phyloP scores from a whole-genome alignment of 176 grass and related monocot species.

The Paspalum vaginatum region DNA sequence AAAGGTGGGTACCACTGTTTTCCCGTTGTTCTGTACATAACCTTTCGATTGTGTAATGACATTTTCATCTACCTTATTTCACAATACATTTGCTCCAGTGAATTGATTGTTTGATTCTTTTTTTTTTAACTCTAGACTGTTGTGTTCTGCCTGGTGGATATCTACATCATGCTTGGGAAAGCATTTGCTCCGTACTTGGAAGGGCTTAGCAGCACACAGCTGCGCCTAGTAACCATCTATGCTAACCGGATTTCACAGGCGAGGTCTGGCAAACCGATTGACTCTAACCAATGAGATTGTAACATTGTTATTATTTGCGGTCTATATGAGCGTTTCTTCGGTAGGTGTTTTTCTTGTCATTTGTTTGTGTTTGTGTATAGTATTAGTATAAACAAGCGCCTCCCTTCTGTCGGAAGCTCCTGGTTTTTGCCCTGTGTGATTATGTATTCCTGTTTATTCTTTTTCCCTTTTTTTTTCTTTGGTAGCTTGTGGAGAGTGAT shows the following conservation, averaged over 20 bases:
- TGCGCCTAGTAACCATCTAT: conserved; percentile 89
- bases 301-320: conserved; percentile 45
- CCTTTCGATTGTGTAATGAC: not conserved
- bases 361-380: conserved; percentile 85
- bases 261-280: conserved; percentile 61
- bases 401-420: conserved; percentile 28
- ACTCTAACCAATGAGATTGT: conserved; percentile 62
- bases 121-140: conserved; percentile 59
- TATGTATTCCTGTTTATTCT: conserved; percentile 30
- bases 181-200: conserved; percentile 84
- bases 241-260: conserved; percentile 93
- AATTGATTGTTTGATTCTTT: not conserved
- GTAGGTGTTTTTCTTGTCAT: conserved; percentile 54
- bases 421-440: conserved; percentile 44
- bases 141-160: conserved; percentile 98
- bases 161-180: conserved; percentile 95
- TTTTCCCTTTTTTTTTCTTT: not conserved
- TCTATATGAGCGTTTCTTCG: conserved; percentile 54
- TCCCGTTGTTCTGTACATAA: not conserved
- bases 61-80: conserved; percentile 11
- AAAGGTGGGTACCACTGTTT: conserved; percentile 58
- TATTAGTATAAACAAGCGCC: conserved; percentile 53
- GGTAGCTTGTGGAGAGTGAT: conserved; percentile 43
- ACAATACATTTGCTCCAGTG: not conserved
- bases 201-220: conserved; percentile 86